phyloP scores from a whole-genome alignment of 2,329 filamentous ascomycete species.

The Cladobotryum mycophilum region DNA sequence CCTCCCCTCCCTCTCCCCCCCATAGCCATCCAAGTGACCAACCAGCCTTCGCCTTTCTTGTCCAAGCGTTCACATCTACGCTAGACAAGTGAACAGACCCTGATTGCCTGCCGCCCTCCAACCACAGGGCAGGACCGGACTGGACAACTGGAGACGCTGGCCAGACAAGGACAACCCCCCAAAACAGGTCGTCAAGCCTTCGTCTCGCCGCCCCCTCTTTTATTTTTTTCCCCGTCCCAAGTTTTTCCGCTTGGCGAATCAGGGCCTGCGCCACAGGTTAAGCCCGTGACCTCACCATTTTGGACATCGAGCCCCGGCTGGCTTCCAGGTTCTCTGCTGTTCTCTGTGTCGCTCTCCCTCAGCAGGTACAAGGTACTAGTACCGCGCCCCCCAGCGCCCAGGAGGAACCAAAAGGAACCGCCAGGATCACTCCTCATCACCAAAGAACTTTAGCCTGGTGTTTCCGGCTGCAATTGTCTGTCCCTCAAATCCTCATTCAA shows the following conservation, averaged over 20 bases:
- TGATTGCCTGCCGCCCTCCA: background rate
- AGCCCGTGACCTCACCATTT: slow-evolving; percentile 23
- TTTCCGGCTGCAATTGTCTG: slow-evolving; percentile 9
- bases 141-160: background rate
- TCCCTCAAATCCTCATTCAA: slow-evolving; percentile 4
- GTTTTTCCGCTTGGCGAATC: slow-evolving; percentile 15
- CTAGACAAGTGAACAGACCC: background rate
- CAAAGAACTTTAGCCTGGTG: slow-evolving; percentile 2
- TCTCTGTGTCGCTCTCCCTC: background rate
- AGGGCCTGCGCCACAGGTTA: slow-evolving; percentile 10
- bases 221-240: background rate
- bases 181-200: background rate
- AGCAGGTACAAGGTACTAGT: slow-evolving; percentile 8
- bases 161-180: no score
- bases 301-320: slow-evolving; percentile 9
- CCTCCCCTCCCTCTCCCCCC: background rate
- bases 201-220: slow-evolving; percentile 3
- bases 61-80: slow-evolving; percentile 1
- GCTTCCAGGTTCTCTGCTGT: background rate
- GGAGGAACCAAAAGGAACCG: background rate
- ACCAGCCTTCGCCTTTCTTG: background rate
- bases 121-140: background rate
- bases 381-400: slow-evolving; percentile 3
- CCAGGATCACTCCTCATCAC: background rate
- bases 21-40: background rate